Evolutionary conservation across 345 rosid genomes (phyloP), one percentile per base, ranked within the genome.

Genomic region (Clausena lansium): DNA sequence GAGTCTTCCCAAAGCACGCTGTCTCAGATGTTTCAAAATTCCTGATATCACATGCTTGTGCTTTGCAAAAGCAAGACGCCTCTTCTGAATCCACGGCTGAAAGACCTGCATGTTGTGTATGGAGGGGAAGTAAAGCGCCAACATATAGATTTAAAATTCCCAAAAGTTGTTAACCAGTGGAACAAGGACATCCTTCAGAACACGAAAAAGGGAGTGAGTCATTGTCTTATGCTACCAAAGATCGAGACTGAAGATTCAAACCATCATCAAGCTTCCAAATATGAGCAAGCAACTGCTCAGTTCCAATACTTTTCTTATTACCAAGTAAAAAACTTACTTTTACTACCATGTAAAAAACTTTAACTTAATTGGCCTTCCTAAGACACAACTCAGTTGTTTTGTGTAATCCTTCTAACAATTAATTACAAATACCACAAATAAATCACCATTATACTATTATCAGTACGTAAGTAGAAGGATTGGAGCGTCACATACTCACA

Each of bases 21-120:
- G 81, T 77, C 82, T 90, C 73, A 96, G 76, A 76, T 94, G 97
- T 78, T 70, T 83, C 67, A 96, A 79, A 68, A 96, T 86, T 85
- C 89, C 91, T 65, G 98, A 91, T 17, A 96, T 84, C 47, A 90
- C 90, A 76, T 81, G 94, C 87, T 89, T 92, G 83, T 87, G 95
- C 88, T 88, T 89, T 20, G 83, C 91, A 65, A 82, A 96, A 82
- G 92, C 95, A 75, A 96, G 79, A 64, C 91, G 86, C 61, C 97
- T 89, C 81, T 83, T 84, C 82, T 92, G 99, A 64, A 96, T 88
- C 97, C 92, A 89, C 14, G 99, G 99, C 85, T 96, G 99, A 80
- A 87, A 86, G 63, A 89, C 83, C 92, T 89, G 83, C 41, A 67
- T 11, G 20, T 41, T 24, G 22, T 35, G 55, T 9, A 59, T 76